phyloP scores from a whole-genome alignment of 2,329 filamentous ascomycete genomes.

The Aspergillus eucalypticola region DNA sequence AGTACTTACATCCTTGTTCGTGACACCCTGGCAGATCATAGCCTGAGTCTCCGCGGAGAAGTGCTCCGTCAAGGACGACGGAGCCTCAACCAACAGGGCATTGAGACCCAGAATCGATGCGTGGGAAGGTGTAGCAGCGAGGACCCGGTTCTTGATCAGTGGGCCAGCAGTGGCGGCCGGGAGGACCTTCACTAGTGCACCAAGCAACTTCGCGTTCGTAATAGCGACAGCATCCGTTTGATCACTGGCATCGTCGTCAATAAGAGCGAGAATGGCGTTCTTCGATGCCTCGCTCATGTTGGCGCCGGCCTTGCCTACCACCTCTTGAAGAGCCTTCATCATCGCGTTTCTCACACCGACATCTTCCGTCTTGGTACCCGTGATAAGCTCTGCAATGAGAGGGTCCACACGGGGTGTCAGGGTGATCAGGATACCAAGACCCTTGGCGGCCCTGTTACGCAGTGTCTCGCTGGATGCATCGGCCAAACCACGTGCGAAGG shows the following conservation, averaged over 20 bases:
- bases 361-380: slow-evolving; percentile 90
- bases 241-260: slow-evolving; percentile 80
- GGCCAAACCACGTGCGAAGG: slow-evolving; percentile 92
- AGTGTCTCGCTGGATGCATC: slow-evolving; percentile 89
- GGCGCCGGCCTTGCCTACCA: slow-evolving; percentile 87
- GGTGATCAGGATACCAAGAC: slow-evolving; percentile 91
- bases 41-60: slow-evolving; percentile 73
- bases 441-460: slow-evolving; percentile 85
- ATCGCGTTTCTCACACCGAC: slow-evolving; percentile 88
- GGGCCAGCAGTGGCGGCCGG: slow-evolving; percentile 66
- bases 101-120: slow-evolving; percentile 85
- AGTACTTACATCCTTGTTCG: slow-evolving; percentile 68
- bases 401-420: slow-evolving; percentile 94
- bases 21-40: slow-evolving; percentile 78
- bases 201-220: slow-evolving; percentile 86
- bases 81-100: slow-evolving; percentile 79
- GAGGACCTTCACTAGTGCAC: slow-evolving; percentile 84
- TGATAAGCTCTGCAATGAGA: slow-evolving; percentile 85
- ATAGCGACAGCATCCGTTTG: slow-evolving; percentile 76
- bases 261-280: slow-evolving; percentile 79
- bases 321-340: slow-evolving; percentile 94
- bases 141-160: slow-evolving; percentile 71
- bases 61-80: slow-evolving; percentile 66
- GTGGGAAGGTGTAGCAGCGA: slow-evolving; percentile 72
- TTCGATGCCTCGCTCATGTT: slow-evolving; percentile 95